A percentile compares a stretch with the other conserved stretches of the same genome.
These are phyloP conservation scores for Turritis glabra DNA, from an alignment of 345 rosid species.

Conservation along the genomic window DNA sequence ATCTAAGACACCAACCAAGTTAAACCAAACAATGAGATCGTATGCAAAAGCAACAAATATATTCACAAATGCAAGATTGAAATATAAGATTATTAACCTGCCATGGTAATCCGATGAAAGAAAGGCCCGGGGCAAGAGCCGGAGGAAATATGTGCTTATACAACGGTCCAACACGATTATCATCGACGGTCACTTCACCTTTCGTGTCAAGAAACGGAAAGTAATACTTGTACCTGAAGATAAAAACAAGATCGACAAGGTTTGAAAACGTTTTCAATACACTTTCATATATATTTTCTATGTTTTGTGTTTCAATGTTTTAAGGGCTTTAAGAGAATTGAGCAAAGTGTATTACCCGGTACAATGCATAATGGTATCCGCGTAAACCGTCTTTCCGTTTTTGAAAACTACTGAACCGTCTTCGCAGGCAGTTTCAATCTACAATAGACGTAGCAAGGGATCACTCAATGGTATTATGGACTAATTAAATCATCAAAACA, in stretches of 20 bases:
- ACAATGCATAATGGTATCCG: slow-evolving; percentile 77
- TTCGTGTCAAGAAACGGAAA: slow-evolving; percentile 86
- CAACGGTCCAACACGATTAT: slow-evolving; percentile 79
- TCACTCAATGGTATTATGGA: background rate
- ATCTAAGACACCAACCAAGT: slow-evolving; percentile 28
- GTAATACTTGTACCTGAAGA: slow-evolving; percentile 77
- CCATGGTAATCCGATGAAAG: slow-evolving; percentile 85
- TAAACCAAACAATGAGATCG: slow-evolving; percentile 4
- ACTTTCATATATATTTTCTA: background rate
- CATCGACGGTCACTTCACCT: slow-evolving; percentile 73
- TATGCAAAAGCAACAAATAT: background rate
- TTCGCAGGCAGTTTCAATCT: slow-evolving; percentile 58
- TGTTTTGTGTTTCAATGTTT: background rate
- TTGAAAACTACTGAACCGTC: slow-evolving; percentile 67
- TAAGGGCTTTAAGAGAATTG: background rate
- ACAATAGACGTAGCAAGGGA: slow-evolving; percentile 26
- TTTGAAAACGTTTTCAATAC: background rate
- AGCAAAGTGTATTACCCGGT: slow-evolving; percentile 55
- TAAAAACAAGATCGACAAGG: background rate
- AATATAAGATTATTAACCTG: slow-evolving; percentile 48
- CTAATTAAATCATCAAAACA: background rate
- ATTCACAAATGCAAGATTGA: background rate
- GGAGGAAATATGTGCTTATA: slow-evolving; percentile 89
- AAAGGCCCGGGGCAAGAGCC: slow-evolving; percentile 65
- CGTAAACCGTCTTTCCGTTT: slow-evolving; percentile 52